Conservation (phyloP, 495 filamentous ascomycete genomes). For the Aspergillus taichungensis region DNA sequence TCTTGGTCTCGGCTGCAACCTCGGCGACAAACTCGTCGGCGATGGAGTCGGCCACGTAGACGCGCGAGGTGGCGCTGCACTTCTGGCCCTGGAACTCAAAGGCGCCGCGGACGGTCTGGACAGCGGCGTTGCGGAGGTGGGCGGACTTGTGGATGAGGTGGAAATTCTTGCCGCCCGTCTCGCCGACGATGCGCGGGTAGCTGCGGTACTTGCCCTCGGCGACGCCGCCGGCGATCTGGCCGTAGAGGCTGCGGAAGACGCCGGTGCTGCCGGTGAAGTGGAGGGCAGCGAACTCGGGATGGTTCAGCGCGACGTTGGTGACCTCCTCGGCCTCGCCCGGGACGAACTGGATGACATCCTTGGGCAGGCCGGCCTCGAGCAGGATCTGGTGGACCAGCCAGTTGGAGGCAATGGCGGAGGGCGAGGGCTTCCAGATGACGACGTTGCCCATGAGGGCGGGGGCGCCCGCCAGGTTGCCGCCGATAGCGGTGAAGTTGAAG, state of each 20-base stretch:
- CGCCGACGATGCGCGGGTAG: conserved; percentile 77
- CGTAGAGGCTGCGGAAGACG: conserved; percentile 76
- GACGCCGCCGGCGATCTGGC: conserved; percentile 63
- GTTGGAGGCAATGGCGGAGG: conserved; percentile 66
- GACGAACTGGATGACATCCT: conserved; percentile 75
- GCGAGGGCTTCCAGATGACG: conserved; percentile 81
- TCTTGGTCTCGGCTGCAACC: conserved; percentile 55
- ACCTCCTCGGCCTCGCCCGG: conserved; percentile 72
- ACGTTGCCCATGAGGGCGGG: conserved; percentile 80
- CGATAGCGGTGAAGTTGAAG: conserved; percentile 88
- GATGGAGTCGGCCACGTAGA: conserved; percentile 62
- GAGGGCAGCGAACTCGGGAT: conserved; percentile 64
- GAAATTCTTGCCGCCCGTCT: conserved; percentile 88
- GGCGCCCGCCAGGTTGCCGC: conserved; percentile 65
- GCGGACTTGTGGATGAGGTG: conserved; percentile 69
- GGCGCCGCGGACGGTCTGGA: conserved; percentile 71
- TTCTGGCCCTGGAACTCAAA: conserved; percentile 88
- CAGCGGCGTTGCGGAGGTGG: conserved; percentile 63
- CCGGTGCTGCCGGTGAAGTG: conserved; percentile 78
- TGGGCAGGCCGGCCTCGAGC: conserved; percentile 70
- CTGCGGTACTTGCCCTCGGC: conserved; percentile 62
- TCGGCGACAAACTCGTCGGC: conserved; percentile 56
- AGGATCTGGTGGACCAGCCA: conserved; percentile 76
- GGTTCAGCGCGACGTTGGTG: conserved; percentile 59
- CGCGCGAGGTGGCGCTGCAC: conserved; percentile 73